Evolutionary conservation across 108 stramenopile genomes (phyloP), one percentile per base, ranked within the genome.

Genomic region (Seminavis robusta): DNA sequence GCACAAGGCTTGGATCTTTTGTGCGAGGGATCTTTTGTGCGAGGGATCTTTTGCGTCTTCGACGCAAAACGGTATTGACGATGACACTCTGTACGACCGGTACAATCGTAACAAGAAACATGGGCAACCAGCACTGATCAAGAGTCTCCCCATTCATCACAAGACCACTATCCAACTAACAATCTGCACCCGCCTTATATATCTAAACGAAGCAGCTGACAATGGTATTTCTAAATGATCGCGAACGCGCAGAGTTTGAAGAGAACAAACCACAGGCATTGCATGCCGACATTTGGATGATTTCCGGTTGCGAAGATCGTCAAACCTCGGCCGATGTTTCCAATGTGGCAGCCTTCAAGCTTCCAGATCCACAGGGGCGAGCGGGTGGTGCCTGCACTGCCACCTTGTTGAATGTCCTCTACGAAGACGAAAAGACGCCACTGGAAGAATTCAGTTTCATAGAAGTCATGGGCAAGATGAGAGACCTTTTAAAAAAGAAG

Each of bases 341-440:
- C 37, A 85, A 94, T 49, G 90, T 94, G 30, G 52, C 61, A 7
- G 76, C 65, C 29, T 90, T 90, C 59, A 60, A 86, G 30, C 66
- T 95, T 15, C 94, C 94, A n/a, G 83, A 90, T 48, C 83, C 81
- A 25, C 11, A 8, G 23, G 48, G 48, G 5, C 75, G 81, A 37
- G 82, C 80, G 6, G 86, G 90, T 27, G 95, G 95, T 3, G 95
- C 94, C 31, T 93, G 92, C 63, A 95, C 94, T 0, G 85, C 88
- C 21, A 84, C 94, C 10, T 46, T 95, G 6, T 68, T 95, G 28
- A 69, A 79, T 39, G 86, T 83, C 1, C 56, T 91, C 29, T 86
- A 80, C 52, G 52, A 81, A 8, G n/a, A 54, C 28, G 16, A 57
- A 20, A 57, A 57, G 46, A 44, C 53, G 7, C 53, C 53, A 7